Base-by-base conservation (phyloP, 2,329 filamentous ascomycete species). In the Aspergillus fijiensis region DNA sequence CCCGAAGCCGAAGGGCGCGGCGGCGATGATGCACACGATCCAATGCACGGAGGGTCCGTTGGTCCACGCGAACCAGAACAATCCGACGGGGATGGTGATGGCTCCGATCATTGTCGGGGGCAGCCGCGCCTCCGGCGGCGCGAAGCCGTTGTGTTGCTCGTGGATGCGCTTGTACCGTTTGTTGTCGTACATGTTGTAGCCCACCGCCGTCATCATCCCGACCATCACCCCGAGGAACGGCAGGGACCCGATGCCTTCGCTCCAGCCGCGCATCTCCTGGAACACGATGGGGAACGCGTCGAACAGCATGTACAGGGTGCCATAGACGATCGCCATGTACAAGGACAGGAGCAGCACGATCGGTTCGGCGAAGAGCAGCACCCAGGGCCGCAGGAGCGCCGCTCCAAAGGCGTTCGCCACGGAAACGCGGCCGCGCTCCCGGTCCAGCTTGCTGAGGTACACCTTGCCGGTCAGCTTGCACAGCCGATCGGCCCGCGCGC, bases 1-100 rank as follows among this genome's bases (percentile, higher is more conserved):
- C 3, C 74, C 74, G 48, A 74, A 74, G 4, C 74, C 74, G 55
- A 77, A 72, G 4, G 71, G 66, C 2, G 63, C 67, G 2, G 64
- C 63, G 10, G 65, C 70, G 12, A 75, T 66, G 48, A 74, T 72
- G 42, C 63, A 65, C 14, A 71, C 67, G 25, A 73, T 71, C 73
- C 72, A 74, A 59, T 71, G 70, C 23, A 72, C 64, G 39, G 56
- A 62, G 69, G 80, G 73, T 53, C 72, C 78, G 59, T 72, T 72
- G 7, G 68, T 71, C 71, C 71, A 74, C 6, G 71, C 69, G 56
- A 74, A 74, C 69, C 71, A 73, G 57, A 74, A 74, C 2, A 74
- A 58, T 3, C 69, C 69, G 48, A 70, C 54, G 0, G 70, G 68
- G 14, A 73, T 68, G 3, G 65, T 62, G 45, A 68, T n/a, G 0